Conservation (phyloP, 208 protist species). For the Leishmania gerbilli region DNA sequence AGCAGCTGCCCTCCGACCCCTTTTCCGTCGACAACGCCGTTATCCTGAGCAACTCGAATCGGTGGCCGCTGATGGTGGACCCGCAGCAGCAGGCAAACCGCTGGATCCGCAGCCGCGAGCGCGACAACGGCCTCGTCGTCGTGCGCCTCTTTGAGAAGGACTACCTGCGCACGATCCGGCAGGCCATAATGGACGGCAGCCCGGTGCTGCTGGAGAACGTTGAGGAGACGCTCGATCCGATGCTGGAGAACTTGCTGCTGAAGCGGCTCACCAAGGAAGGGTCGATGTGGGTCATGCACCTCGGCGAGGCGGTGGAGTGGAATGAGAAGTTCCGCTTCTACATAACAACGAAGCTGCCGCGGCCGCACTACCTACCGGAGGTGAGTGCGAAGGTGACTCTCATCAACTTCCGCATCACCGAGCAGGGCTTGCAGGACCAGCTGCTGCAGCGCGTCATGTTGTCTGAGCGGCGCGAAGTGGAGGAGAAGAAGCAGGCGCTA, state of each 20-base stretch:
- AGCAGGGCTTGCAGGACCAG: slow-evolving; percentile 96
- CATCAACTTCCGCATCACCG: slow-evolving; percentile 98
- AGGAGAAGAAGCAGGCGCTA: slow-evolving; percentile 96
- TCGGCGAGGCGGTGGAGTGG: slow-evolving; percentile 97
- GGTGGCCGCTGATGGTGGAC: slow-evolving; percentile 94
- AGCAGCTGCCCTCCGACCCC: slow-evolving; percentile 90
- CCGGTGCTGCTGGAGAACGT: slow-evolving; percentile 97
- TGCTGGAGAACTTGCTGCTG: slow-evolving; percentile 97
- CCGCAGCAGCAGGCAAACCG: slow-evolving; percentile 96
- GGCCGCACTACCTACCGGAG: slow-evolving; percentile 98
- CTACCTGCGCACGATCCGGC: slow-evolving; percentile 89
- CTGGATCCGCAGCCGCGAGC: slow-evolving; percentile 94
- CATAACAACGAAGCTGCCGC: slow-evolving; percentile 98
- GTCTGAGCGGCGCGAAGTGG: slow-evolving; percentile 93
- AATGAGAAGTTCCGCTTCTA: slow-evolving; percentile 96
- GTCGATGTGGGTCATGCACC: slow-evolving; percentile 88
- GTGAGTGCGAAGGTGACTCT: slow-evolving; percentile 96
- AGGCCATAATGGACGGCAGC: slow-evolving; percentile 93
- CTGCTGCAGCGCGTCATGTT: slow-evolving; percentile 95
- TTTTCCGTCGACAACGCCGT: slow-evolving; percentile 96
- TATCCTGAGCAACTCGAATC: slow-evolving; percentile 90
- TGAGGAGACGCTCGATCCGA: slow-evolving; percentile 96
- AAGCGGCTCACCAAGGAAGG: slow-evolving; percentile 94
- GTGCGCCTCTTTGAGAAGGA: slow-evolving; percentile 81
- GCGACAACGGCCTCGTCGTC: slow-evolving; percentile 82